Evolutionary conservation across 2,329 filamentous ascomycete species (phyloP).

Genomic region (Teratosphaeria zuluensis): DNA sequence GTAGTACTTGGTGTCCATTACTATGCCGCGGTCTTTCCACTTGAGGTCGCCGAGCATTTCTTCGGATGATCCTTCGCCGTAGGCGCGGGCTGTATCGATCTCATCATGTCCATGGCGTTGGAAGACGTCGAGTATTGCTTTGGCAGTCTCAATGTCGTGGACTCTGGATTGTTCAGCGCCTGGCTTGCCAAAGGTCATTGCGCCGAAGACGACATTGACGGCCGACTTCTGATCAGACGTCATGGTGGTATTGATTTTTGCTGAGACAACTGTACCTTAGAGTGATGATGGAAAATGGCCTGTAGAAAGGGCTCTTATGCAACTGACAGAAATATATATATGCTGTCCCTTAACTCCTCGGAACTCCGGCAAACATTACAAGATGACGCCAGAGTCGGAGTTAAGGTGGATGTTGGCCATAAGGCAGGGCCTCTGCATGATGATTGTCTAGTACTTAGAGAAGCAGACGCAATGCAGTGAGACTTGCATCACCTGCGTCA

Average conservation of each 20-base stretch:
- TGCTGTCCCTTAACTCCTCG: neutral
- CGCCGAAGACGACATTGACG: conserved; percentile 15
- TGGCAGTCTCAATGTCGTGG: conserved; percentile 11
- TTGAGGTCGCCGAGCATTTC: conserved; percentile 20
- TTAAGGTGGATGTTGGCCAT: neutral
- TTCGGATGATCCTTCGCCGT: conserved; percentile 18
- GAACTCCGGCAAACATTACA: no score
- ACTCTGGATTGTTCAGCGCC: conserved; percentile 16
- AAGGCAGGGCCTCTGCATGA: no score
- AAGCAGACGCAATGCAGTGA: no score
- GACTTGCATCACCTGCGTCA: no score
- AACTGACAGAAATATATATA: neutral
- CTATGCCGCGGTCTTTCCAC: conserved; percentile 16
- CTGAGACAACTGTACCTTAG: no score
- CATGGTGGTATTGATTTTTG: conserved; percentile 6
- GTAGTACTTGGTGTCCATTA: conserved; percentile 22
- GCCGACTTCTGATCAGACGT: conserved; percentile 11
- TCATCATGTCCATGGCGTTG: conserved; percentile 22
- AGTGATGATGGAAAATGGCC: no score
- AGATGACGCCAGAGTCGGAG: neutral
- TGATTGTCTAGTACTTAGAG: no score
- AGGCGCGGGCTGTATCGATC: conserved; percentile 21
- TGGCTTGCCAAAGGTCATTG: conserved; percentile 13
- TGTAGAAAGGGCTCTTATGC: no score
- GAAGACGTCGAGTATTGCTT: conserved; percentile 18